phyloP scores from a whole-genome alignment of 108 stramenopile genomes.

The Skeletonema costatum region DNA sequence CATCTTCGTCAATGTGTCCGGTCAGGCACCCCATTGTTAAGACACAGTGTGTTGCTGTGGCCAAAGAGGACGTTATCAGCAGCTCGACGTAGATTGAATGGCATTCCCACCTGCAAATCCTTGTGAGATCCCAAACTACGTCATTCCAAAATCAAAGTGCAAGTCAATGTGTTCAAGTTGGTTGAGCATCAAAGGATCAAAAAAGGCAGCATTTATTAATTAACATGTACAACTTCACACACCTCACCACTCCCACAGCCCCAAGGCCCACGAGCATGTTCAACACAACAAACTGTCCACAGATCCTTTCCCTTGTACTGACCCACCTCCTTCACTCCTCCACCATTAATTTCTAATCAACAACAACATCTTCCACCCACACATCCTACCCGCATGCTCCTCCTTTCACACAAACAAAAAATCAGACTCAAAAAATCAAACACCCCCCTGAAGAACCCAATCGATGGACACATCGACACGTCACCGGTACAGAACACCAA shows the following conservation, averaged over 20 bases:
- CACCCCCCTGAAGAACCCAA: constrained; percentile 37
- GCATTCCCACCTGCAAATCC: constrained; percentile 12
- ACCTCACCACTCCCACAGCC: constrained; percentile 23
- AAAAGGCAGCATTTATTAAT: too few relatives aligned
- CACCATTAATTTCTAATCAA: too few relatives aligned
- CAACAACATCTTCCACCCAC: neutral
- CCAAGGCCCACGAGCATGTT: constrained; percentile 39
- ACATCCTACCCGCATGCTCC: neutral
- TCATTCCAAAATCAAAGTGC: too few relatives aligned
- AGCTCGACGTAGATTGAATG: constrained; percentile 27
- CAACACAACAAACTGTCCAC: constrained; percentile 38
- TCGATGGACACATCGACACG: constrained; percentile 42
- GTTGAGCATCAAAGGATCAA: too few relatives aligned
- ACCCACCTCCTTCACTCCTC: neutral
- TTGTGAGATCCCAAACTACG: constrained; percentile 27
- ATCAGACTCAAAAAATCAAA: constrained; percentile 36
- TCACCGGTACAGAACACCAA: constrained; percentile 31
- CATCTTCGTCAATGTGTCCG: constrained; percentile 24
- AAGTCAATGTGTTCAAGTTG: too few relatives aligned
- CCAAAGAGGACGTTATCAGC: constrained; percentile 39
- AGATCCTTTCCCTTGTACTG: neutral
- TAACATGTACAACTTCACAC: neutral
- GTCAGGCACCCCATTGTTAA: constrained; percentile 32
- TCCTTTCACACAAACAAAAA: constrained; percentile 46
- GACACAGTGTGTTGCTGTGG: constrained; percentile 3